Percentiles rank a stretch among this genome's conserved stretches.
Evolutionary conservation across 73 alveolate species (phyloP).

Genomic region (Breviolum minutum): DNA sequence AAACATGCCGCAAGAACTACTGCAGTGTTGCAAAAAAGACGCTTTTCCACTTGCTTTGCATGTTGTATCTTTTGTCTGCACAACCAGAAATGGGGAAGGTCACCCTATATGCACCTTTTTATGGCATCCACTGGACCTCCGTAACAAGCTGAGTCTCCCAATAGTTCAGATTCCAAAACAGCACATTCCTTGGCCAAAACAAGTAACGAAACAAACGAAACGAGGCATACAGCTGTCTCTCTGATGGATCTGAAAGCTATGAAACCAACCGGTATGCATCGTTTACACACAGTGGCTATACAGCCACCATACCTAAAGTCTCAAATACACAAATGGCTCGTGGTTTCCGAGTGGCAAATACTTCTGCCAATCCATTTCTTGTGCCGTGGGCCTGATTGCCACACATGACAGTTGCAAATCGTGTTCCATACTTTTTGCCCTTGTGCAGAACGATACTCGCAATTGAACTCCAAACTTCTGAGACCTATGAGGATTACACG

Average conservation of each 20-base stretch:
- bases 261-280: background rate
- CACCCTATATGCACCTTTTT: no score
- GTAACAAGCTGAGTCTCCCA: conserved; percentile 5
- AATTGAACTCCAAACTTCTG: no score
- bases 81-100: background rate
- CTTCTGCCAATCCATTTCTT: conserved; percentile 80
- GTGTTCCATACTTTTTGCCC: no score
- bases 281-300: background rate
- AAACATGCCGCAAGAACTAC: no score
- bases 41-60: no score
- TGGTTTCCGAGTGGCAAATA: conserved; percentile 7
- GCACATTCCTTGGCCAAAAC: conserved; percentile 24
- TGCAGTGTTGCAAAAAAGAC: no score
- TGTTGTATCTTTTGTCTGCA: no score
- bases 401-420: background rate
- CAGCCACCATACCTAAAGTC: background rate
- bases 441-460: no score
- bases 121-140: no score
- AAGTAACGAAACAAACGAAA: background rate
- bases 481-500: no score
- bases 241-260: no score
- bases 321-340: no score
- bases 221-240: background rate
- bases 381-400: conserved; percentile 11
- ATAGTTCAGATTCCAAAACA: conserved; percentile 63